Base-by-base conservation (phyloP, 2,329 filamentous ascomycete genomes). In the Paramyrothecium roridum region DNA sequence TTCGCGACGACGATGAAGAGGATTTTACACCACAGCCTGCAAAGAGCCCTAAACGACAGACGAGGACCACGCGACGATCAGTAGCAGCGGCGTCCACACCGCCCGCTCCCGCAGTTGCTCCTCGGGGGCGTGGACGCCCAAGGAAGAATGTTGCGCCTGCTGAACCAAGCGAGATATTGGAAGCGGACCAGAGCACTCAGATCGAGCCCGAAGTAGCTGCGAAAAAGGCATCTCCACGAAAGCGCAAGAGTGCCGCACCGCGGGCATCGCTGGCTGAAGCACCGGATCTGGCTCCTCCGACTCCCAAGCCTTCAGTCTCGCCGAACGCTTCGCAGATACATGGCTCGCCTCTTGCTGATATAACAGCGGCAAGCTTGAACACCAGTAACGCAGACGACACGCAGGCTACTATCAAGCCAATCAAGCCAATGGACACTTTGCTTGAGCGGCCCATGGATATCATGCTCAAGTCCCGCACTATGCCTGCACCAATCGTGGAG, bases 401-500 rank as follows among this genome's bases (percentile, higher is more conserved):
- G 1, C 64, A 64, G 50, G 63, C 65, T 16, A 78, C 83, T 1
- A 74, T 87, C 48, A 89, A 89, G 70, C 88, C 89, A 43, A 83
- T 93, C 65, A 90, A 87, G 61, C 80, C 90, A 2, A 86, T 91
- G 74, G 84, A 91, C 63, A 90, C 90, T 1, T 79, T 91, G 56
- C 74, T 96, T 62, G 92, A 96, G 67, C 90, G 85, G 70, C 93
- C 93, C 0, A 93, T 96, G 88, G 93, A 97, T 65, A 96, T 98
- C 62, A 86, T 96, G 50, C 79, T 96, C 56, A 93, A 96, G 73
- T 91, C 92, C 50, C 87, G 93, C 57, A 89, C 88, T 34, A 78
- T 88, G 66, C 80, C 84, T 2, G 78, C 86, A 23, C 81, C 83
- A 0, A 75, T 85, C n/a, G 84, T 90, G 47, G 90, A 96, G 69